phyloP scores from a whole-genome alignment of 1,139 yeast genomes.

The Saccharomycopsis phalli region DNA sequence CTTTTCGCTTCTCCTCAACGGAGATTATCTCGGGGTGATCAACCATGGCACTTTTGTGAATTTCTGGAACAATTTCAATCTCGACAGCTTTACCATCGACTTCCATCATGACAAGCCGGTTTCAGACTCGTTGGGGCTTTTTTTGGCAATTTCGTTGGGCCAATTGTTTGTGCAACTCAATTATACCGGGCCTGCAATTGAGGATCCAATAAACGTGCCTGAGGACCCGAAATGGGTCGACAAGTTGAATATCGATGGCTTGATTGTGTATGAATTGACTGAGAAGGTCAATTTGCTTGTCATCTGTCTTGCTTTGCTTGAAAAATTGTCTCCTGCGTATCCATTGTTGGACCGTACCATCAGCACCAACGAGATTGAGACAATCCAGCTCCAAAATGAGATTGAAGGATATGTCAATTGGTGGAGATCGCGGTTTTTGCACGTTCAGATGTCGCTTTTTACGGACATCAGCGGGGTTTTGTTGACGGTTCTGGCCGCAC shows the following conservation, averaged over 20 bases:
- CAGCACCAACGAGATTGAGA: not conserved
- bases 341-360: not conserved
- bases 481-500: conserved; percentile 27
- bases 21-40: too few relatives aligned
- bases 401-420: conserved; percentile 30
- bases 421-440: conserved; percentile 68
- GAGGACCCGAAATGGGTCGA: conserved; percentile 26
- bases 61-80: too few relatives aligned
- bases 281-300: conserved; percentile 46
- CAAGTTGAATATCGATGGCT: conserved; percentile 48
- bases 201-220: conserved; percentile 25
- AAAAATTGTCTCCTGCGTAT: conserved; percentile 28
- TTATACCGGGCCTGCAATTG: conserved; percentile 72
- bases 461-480: conserved; percentile 47
- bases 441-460: conserved; percentile 51
- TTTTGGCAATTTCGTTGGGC: conserved; percentile 45
- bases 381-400: not conserved
- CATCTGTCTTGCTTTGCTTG: conserved; percentile 43
- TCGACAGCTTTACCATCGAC: too few relatives aligned
- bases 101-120: too few relatives aligned
- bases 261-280: conserved; percentile 50
- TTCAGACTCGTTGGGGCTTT: too few relatives aligned
- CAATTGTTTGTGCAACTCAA: conserved; percentile 70
- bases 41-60: too few relatives aligned
- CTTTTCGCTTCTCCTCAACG: too few relatives aligned